Base-by-base conservation (phyloP, 768 basidiomycete genomes). In the Russula earlei region DNA sequence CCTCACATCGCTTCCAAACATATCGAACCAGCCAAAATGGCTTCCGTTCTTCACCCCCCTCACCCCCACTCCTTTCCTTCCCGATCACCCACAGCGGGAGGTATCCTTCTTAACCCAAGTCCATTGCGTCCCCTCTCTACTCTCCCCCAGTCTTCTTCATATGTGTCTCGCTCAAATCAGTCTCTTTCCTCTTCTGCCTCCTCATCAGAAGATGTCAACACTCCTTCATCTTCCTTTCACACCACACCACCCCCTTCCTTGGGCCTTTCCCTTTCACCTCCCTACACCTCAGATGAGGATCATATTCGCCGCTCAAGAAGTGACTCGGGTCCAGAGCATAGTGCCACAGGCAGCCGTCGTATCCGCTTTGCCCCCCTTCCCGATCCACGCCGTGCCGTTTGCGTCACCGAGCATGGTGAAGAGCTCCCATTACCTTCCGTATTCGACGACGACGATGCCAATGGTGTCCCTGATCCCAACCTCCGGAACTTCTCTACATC, bases 291-390 rank as follows among this genome's bases (percentile, higher is more conserved):
- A 11, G 55, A 51, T 29, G 55, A 51, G 15, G 55, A 59, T 34
- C 55, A 33, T 22, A 5, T 41, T n/a, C 36, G n/a, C 14, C 55
- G 19, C 4, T 11, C 44, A 34, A 59, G 43, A 51, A 46, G 37
- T 20, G 38, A 31, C 19, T 56, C 55, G 2, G 37, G 42, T 2
- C 42, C 42, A 3, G 54, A 56, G 20, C 50, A 15, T 22, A 11
- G 29, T 37, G 22, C 38, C 34, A 48, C 54, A 5, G 59, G 64
- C 9, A 49, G 47, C 38, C 67, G 68, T 31, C 70, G 72, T 45
- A 91, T 93, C 56, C 80, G 87, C 58, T 93, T 93, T 60, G 91
- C 91, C 0, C 91, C 91, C 1, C 78, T 93, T 17, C 91, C 91
- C 1, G 85, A 87, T 62, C 86, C 87, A 1, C 75, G 80, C 22